Conservation (phyloP, 139 green algal species). For the Coccomyxa sp. region DNA sequence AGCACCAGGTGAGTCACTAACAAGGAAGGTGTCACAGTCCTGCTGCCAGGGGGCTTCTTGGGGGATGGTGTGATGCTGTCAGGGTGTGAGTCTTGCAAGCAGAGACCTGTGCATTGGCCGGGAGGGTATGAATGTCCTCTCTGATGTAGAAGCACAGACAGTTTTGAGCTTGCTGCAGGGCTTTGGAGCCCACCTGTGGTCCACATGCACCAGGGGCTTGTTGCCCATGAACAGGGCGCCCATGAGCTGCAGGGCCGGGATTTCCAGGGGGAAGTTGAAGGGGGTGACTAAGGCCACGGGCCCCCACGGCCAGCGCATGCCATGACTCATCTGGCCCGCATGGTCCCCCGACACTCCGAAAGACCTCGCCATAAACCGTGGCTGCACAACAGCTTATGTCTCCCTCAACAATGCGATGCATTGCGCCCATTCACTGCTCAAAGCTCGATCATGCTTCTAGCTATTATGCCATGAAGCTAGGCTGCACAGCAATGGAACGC, state of each 20-base stretch:
- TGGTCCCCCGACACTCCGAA: conserved; percentile 90
- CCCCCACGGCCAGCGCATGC: conserved; percentile 88
- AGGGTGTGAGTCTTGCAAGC: not conserved
- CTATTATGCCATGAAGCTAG: not conserved
- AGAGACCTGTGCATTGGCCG: not conserved
- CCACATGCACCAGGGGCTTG: conserved; percentile 88
- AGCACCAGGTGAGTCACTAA: not conserved
- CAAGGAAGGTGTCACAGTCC: too few relatives aligned
- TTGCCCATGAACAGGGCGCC: conserved; percentile 99
- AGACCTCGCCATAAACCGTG: conserved; percentile 83
- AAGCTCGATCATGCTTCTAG: not conserved
- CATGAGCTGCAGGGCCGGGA: conserved; percentile 96
- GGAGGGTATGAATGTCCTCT: not conserved
- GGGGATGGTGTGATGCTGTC: not conserved
- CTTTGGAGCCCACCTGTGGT: conserved; percentile 61
- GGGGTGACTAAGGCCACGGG: conserved; percentile 90
- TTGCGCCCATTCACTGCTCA: not conserved
- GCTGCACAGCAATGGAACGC: not conserved
- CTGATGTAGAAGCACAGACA: not conserved
- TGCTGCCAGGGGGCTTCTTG: too few relatives aligned
- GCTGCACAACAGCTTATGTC: conserved; percentile 36
- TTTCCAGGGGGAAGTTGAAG: conserved; percentile 99
- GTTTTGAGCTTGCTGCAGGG: not conserved
- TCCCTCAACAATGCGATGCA: not conserved
- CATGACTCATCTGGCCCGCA: conserved; percentile 75